Evolutionary conservation across 768 basidiomycete species (phyloP), one percentile per base, ranked within the genome.

Genomic region (Xerocomus brunneocitrinus): DNA sequence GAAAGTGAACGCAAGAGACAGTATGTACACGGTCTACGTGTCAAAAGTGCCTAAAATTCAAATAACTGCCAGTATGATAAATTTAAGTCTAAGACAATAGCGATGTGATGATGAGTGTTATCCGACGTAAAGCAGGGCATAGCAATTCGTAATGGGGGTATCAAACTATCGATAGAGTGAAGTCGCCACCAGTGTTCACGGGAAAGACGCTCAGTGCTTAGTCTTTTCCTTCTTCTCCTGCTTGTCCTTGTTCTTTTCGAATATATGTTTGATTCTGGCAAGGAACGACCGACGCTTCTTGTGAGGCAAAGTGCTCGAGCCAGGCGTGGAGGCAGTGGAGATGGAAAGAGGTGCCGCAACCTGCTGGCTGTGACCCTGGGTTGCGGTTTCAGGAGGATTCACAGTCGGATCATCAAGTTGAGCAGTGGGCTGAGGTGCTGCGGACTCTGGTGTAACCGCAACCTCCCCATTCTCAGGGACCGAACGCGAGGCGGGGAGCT

Each of bases 251-350:
- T 79, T 73, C 60, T 74, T 76, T 50, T 80, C 73, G 34, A 86
- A 85, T 6, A 83, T 61, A 38, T 74, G 62, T 62, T 79, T 84
- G 48, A 75, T 62, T 59, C 75, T 83, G 25, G 76, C 76, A 49
- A 86, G 74, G 30, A 85, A 62, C 14, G 83, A 83, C 6, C 68
- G 63, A 42, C 73, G 72, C 63, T 82, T 84, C 72, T 83, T 82
- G 14, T 64, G 67, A n/a, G 57, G 58, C 13, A 59, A 49, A 2
- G 74, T 70, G 22, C 69, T 73, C 8, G 76, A 73, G 27, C 75
- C 59, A 3, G 68, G 57, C 7, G 66, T 62, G 27, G 69, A 62
- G 8, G 52, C 12, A 13, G 67, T 30, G 30, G 62, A 19, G 8
- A 24, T 49, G 24, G 54, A 38, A 41, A 50, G 7, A 48, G 53